Evolutionary conservation across 225 moss, liverwort and hornwort species (phyloP).

Genomic region (Thuidium tamariscinum): DNA sequence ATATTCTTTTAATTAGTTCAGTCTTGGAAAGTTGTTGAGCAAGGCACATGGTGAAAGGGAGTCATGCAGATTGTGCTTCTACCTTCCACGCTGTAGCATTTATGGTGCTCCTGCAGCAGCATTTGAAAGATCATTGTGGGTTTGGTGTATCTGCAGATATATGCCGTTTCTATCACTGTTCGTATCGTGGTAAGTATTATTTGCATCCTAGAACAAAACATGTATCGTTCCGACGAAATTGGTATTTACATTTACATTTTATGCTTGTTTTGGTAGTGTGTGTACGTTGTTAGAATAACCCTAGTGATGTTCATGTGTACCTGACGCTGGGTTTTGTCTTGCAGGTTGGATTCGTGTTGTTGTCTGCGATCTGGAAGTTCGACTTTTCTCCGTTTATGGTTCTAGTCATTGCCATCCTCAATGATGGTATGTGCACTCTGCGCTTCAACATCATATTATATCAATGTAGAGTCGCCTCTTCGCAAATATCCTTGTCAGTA

Average conservation of each 20-base stretch:
- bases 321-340: not conserved
- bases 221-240: not conserved
- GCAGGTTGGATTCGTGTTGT: slow-evolving; percentile 41
- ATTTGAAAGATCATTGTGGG: not conserved
- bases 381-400: slow-evolving; percentile 80
- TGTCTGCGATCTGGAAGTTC: slow-evolving; percentile 45
- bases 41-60: not conserved
- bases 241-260: not conserved
- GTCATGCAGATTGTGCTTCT: not conserved
- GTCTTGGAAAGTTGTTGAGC: not conserved
- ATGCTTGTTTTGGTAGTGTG: not conserved
- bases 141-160: slow-evolving; percentile 3
- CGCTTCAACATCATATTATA: not conserved
- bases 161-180: slow-evolving; percentile 50
- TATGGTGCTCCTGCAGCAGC: not conserved
- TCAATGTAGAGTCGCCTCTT: not conserved
- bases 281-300: not conserved
- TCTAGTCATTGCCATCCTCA: slow-evolving; percentile 58
- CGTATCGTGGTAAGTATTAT: slow-evolving; percentile 46
- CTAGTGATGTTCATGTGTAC: not conserved
- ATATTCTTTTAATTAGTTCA: not conserved
- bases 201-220: not conserved
- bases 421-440: slow-evolving; percentile 36
- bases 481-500: not conserved
- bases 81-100: not conserved